Base-by-base conservation (phyloP, 2,329 filamentous ascomycete genomes). In the Fusarium haematococcum region DNA sequence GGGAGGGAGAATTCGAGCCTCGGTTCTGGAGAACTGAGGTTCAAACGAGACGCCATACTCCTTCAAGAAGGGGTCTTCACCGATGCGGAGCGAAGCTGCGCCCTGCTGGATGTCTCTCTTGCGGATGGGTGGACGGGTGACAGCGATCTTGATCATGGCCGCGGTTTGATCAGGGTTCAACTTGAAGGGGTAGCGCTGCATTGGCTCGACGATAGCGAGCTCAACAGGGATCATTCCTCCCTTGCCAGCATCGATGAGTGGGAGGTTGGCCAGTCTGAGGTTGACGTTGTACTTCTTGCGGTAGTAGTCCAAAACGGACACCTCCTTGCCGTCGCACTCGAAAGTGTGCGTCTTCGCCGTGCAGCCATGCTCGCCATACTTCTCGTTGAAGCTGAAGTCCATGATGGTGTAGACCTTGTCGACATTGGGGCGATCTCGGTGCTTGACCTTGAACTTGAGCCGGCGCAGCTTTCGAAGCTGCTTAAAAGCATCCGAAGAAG, bases 91-190 rank as follows among this genome's bases (percentile, higher is more conserved):
- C 18, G 93, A 93, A 5, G 88, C 81, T 58, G 91, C 84, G 43
- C 80, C 80, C 8, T 64, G 65, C 64, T 83, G 75, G 75, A 98
- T 95, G 23, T 93, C 90, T 0, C 81, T 77, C 74, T 90, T 89
- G n/a, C 97, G 93, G 33, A 91, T 81, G 0, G 81, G 80, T 0
- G 97, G 97, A 1, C 92, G 89, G 7, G 93, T 94, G 6, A 98
- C 96, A 0, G 96, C 95, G 78, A 96, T 95, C 82, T 93, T 96
- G 85, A 99, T 98, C 97, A 99, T 99, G 6, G 88, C 84, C 0
- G 92, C 85, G 0, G 96, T 98, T 84, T 97, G 87, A 0, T 84
- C 80, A 0, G 88, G 85, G 63, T 88, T 88, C 2, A 93, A 81
- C 81, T 93, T 93, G 83, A 85, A 92, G 0, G 85, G 84, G 73